Evolutionary conservation across 2,329 filamentous ascomycete species (phyloP).

Genomic region (Fusarium sp.): DNA sequence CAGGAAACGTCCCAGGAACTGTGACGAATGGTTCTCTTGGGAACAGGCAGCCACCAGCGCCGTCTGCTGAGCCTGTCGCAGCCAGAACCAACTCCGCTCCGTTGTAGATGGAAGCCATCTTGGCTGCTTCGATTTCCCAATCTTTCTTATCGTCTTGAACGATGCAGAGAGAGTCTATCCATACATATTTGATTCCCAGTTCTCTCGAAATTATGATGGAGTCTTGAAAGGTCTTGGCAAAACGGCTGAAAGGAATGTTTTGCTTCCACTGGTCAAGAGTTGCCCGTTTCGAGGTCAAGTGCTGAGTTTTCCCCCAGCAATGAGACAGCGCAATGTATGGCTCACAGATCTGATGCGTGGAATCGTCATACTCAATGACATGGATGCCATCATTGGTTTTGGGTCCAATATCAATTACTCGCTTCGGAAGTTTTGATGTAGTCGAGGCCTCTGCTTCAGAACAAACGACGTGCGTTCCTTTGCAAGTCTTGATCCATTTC

Average conservation of each 20-base stretch:
- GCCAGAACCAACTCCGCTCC: conserved; percentile 46
- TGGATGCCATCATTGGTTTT: conserved; percentile 37
- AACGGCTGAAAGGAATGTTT: conserved; percentile 35
- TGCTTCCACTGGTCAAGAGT: conserved; percentile 38
- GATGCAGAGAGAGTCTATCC: conserved; percentile 51
- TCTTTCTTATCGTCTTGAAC: conserved; percentile 48
- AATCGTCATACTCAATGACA: conserved; percentile 33
- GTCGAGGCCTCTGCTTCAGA: conserved; percentile 24
- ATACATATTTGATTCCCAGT: conserved; percentile 45
- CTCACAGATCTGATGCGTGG: conserved; percentile 4
- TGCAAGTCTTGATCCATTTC: conserved; percentile 39
- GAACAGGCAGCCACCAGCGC: conserved; percentile 43
- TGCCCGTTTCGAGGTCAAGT: conserved; percentile 22
- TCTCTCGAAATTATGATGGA: conserved; percentile 36
- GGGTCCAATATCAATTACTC: conserved; percentile 41
- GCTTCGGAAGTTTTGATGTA: conserved; percentile 32
- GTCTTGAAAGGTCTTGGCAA: conserved; percentile 44
- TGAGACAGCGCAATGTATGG: conserved; percentile 46
- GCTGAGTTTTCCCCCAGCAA: conserved; percentile 42
- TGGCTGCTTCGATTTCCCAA: conserved; percentile 49
- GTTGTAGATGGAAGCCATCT: conserved; percentile 50
- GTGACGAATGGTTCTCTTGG: conserved; percentile 27
- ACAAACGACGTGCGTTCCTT: conserved; percentile 30
- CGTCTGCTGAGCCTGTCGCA: conserved; percentile 42
- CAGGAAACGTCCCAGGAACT: conserved; percentile 22